Percentiles rank a stretch among this genome's conserved stretches.
Conservation (phyloP, 768 basidiomycete genomes). For the Cystobasidiopsis lactophilus region DNA sequence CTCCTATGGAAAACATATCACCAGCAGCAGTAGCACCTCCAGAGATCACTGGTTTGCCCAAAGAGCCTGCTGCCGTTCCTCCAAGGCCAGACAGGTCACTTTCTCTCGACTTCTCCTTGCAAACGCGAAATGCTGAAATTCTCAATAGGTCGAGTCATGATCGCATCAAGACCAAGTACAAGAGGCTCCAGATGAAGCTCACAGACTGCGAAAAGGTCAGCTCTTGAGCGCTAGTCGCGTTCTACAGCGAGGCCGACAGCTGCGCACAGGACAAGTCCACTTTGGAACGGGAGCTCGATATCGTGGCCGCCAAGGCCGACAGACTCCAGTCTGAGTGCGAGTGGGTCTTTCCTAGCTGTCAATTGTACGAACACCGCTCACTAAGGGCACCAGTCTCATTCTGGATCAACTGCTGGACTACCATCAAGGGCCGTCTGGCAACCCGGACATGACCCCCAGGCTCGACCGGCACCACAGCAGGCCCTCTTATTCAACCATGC, state of each 20-base stretch:
- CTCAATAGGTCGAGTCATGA: slow-evolving; percentile 1
- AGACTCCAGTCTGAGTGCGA: slow-evolving; percentile 8
- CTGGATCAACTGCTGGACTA: not conserved
- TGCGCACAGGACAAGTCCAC: slow-evolving; percentile 2
- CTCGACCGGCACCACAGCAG: not conserved
- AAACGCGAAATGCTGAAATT: no score
- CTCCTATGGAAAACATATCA: no score
- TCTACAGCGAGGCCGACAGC: not conserved
- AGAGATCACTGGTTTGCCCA: no score
- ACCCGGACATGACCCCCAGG: no score
- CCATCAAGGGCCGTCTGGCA: no score
- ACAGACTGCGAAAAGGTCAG: not conserved
- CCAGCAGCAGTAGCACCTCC: no score
- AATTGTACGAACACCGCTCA: not conserved
- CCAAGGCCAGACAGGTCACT: no score
- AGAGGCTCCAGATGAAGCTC: slow-evolving; percentile 2
- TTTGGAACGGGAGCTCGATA: slow-evolving; percentile 1
- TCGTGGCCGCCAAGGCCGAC: not conserved
- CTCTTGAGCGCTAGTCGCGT: not conserved
- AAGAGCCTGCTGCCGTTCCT: no score
- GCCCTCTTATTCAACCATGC: slow-evolving; percentile 4
- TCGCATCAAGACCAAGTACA: not conserved
- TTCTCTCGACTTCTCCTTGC: no score
- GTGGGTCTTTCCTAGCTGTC: not conserved
- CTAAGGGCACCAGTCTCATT: not conserved